phyloP scores from a whole-genome alignment of 2,329 filamentous ascomycete genomes.

The Alternaria novae-zelandiae region DNA sequence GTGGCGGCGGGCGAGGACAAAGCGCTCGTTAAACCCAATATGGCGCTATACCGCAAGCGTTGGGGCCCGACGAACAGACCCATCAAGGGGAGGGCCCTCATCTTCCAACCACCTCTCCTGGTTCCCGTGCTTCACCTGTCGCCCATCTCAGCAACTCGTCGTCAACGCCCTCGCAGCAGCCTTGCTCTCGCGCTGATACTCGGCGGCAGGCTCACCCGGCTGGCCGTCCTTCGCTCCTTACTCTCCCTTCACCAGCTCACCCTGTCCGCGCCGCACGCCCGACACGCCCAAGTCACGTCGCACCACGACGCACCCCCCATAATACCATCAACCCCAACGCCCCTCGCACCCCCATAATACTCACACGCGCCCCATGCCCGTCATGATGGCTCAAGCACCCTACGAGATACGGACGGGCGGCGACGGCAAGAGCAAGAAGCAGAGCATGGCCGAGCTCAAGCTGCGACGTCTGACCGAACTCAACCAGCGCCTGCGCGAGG shows the following conservation, averaged over 20 bases:
- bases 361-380: conserved; percentile 31
- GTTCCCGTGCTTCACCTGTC: conserved; percentile 22
- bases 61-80: conserved; percentile 15
- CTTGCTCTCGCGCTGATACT: conserved; percentile 33
- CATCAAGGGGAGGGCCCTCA: conserved; percentile 15
- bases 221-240: conserved; percentile 46
- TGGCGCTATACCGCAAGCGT: conserved; percentile 14
- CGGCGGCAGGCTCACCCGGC: conserved; percentile 34
- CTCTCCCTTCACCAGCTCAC: conserved; percentile 29
- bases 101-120: conserved; percentile 30
- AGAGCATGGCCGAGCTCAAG: conserved; percentile 99
- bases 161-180: conserved; percentile 29
- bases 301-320: conserved; percentile 24
- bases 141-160: conserved; percentile 28
- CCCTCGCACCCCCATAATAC: conserved; percentile 8
- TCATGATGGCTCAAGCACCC: conserved; percentile 63
- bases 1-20: conserved; percentile 11
- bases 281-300: conserved; percentile 33
- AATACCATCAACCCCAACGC: conserved; percentile 7
- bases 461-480: conserved; percentile 94
- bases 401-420: conserved; percentile 71
- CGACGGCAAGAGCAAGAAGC: conserved; percentile 87
- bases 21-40: conserved; percentile 7
- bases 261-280: conserved; percentile 29
- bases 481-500: conserved; percentile 93